These are phyloP conservation scores for Bryoglossum gracile DNA, from an alignment of 495 filamentous ascomycete genomes.

Conservation along the genomic window DNA sequence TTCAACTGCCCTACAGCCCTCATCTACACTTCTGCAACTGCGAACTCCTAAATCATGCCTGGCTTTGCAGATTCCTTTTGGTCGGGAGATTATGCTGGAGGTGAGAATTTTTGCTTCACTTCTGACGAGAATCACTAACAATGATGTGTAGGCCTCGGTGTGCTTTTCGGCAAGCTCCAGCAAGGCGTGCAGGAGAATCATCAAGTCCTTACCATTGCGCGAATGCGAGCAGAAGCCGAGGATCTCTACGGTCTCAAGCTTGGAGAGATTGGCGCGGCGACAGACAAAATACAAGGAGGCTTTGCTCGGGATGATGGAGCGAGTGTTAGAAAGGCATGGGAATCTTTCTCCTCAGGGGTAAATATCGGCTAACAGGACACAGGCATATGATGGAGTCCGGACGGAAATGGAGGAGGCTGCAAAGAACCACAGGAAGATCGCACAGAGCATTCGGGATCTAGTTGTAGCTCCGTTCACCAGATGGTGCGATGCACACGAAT, in stretches of 20 bases:
- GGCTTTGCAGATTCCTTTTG: constrained; percentile 93
- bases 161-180: constrained; percentile 94
- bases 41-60: constrained; percentile 47
- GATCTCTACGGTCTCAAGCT: constrained; percentile 79
- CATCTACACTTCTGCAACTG: constrained; percentile 2
- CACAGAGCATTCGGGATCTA: constrained; percentile 89
- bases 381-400: constrained; percentile 95
- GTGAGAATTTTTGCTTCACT: constrained; percentile 33
- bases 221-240: constrained; percentile 93
- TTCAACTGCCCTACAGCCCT: neutral
- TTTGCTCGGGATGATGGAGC: constrained; percentile 93
- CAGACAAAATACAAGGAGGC: constrained; percentile 75
- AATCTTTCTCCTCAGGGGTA: neutral
- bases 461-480: constrained; percentile 89
- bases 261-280: constrained; percentile 72
- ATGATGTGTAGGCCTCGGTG: constrained; percentile 61
- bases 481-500: constrained; percentile 92
- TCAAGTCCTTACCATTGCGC: constrained; percentile 83
- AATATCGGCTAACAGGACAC: constrained; percentile 8
- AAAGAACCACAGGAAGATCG: constrained; percentile 88
- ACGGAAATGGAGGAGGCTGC: constrained; percentile 90
- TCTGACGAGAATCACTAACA: constrained; percentile 5
- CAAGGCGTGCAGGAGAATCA: constrained; percentile 93
- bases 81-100: constrained; percentile 80
- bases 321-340: constrained; percentile 76